These are phyloP conservation scores for Fusarium paranaense DNA, from an alignment of 2,329 filamentous ascomycete genomes.

Conservation along the genomic window DNA sequence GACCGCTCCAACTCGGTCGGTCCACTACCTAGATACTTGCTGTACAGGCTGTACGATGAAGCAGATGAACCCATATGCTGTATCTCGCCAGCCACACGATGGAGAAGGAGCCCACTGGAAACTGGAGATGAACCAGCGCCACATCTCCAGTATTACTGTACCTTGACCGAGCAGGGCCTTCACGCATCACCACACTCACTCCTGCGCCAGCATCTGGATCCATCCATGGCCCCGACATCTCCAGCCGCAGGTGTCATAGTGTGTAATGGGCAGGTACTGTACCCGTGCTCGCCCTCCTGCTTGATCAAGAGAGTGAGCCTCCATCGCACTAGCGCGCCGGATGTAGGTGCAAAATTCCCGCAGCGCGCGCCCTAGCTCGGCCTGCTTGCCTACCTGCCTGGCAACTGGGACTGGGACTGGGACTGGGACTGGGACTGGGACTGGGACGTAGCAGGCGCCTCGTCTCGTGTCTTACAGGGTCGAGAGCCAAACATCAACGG, in stretches of 20 bases:
- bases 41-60: background rate
- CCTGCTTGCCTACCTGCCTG: background rate
- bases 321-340: slow-evolving; percentile 15
- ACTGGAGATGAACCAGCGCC: slow-evolving; percentile 6
- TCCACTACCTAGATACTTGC: background rate
- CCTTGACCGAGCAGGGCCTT: background rate
- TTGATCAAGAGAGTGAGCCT: slow-evolving; percentile 1
- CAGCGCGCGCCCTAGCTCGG: slow-evolving; percentile 9
- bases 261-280: background rate
- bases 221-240: background rate
- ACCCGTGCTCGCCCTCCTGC: background rate
- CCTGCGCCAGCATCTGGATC: background rate
- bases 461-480: slow-evolving; percentile 14
- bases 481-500: slow-evolving; percentile 14
- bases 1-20: slow-evolving; percentile 12
- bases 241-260: slow-evolving; percentile 10
- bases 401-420: background rate
- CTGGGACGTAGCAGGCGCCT: slow-evolving; percentile 10
- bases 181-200: background rate
- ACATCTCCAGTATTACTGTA: background rate
- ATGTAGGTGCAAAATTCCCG: slow-evolving; percentile 23
- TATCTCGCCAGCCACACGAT: slow-evolving; percentile 6
- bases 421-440: slow-evolving; percentile 1
- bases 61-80: background rate
- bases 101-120: background rate